Percentiles rank a stretch among this genome's conserved stretches.
Evolutionary conservation across 805 yeast genomes (phyloP).

Genomic region (Saccharomycopsis microspora): DNA sequence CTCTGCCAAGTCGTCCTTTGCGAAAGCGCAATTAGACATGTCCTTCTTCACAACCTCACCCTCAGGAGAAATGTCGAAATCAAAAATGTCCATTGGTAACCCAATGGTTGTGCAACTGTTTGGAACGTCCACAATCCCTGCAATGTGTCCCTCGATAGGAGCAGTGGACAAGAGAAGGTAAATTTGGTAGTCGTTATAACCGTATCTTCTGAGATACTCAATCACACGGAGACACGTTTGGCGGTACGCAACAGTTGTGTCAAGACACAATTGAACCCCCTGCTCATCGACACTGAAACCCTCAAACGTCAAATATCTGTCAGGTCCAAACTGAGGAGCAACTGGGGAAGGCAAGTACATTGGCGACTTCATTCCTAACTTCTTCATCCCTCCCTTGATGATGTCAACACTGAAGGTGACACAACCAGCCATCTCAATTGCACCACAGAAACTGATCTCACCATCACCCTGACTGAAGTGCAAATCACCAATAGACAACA

Average conservation of each 20-base stretch:
- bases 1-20: slow-evolving; percentile 14
- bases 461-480: slow-evolving; percentile 46
- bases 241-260: slow-evolving; percentile 39
- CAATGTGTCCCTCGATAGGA: slow-evolving; percentile 41
- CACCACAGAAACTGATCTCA: slow-evolving; percentile 43
- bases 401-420: slow-evolving; percentile 31
- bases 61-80: slow-evolving; percentile 35
- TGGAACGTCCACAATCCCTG: slow-evolving; percentile 42
- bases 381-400: slow-evolving; percentile 31
- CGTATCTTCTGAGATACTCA: slow-evolving; percentile 37
- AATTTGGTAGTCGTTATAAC: slow-evolving; percentile 40
- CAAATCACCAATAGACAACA: slow-evolving; percentile 36
- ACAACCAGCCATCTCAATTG: slow-evolving; percentile 40
- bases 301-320: slow-evolving; percentile 38
- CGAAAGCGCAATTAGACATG: slow-evolving; percentile 31
- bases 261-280: slow-evolving; percentile 34
- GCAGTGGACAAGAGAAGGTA: slow-evolving; percentile 34
- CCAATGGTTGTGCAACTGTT: slow-evolving; percentile 42
- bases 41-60: slow-evolving; percentile 21
- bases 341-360: slow-evolving; percentile 39
- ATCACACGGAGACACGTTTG: slow-evolving; percentile 38
- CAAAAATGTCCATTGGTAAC: slow-evolving; percentile 40
- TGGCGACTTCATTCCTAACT: slow-evolving; percentile 32
- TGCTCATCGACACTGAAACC: slow-evolving; percentile 40
- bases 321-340: slow-evolving; percentile 36